Evolutionary conservation across 2,329 filamentous ascomycete genomes (phyloP).

Genomic region (Plectosphaerella plurivora): DNA sequence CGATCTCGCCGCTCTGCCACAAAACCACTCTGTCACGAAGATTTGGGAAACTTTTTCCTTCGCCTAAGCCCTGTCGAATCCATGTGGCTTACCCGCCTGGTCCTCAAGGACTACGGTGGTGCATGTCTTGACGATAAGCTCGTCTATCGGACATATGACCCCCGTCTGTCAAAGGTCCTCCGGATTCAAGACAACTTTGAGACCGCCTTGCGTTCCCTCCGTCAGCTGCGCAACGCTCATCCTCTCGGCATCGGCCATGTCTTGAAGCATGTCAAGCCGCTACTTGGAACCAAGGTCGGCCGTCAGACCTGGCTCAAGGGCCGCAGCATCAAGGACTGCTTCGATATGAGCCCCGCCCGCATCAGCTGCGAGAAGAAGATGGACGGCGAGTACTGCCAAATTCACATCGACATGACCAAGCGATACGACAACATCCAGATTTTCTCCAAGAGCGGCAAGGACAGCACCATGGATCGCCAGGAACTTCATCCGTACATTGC

Average conservation of each 20-base stretch:
- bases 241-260: constrained; percentile 18
- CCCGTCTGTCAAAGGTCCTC: constrained; percentile 64
- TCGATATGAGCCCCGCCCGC: constrained; percentile 55
- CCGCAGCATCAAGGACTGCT: constrained; percentile 69
- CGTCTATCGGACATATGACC: constrained; percentile 60
- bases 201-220: constrained; percentile 52
- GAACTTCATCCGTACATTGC: constrained; percentile 49
- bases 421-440: constrained; percentile 60
- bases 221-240: constrained; percentile 20
- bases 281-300: constrained; percentile 59
- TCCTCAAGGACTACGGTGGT: constrained; percentile 73
- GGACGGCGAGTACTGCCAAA: constrained; percentile 86
- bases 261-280: constrained; percentile 41
- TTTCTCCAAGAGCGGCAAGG: constrained; percentile 89
- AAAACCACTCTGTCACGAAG: constrained; percentile 27
- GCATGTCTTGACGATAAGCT: constrained; percentile 54
- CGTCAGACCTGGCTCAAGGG: constrained; percentile 62
- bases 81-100: constrained; percentile 81
- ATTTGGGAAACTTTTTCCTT: constrained; percentile 53
- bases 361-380: constrained; percentile 79
- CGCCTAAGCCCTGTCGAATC: constrained; percentile 63
- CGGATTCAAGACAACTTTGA: constrained; percentile 66
- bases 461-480: constrained; percentile 70
- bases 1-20: constrained; percentile 28
- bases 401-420: constrained; percentile 69